Evolutionary conservation across 2,329 filamentous ascomycete species (phyloP).

Genomic region (Macroventuria anomochaeta): DNA sequence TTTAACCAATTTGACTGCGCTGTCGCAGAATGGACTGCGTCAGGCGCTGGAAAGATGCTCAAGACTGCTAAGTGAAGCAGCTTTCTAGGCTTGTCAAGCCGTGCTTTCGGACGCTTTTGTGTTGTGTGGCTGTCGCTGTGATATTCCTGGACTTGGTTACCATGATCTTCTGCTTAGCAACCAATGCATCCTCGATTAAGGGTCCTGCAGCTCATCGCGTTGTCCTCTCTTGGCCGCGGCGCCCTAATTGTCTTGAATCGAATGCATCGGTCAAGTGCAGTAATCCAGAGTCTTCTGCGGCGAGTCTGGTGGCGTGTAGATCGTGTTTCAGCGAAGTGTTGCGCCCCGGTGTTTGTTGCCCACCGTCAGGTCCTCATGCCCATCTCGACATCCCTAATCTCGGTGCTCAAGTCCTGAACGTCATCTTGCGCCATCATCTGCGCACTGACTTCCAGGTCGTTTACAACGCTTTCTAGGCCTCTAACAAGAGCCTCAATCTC

Average conservation of each 20-base stretch:
- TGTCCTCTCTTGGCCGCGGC: background rate
- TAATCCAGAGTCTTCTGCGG: background rate
- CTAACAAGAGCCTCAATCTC: constrained; percentile 64
- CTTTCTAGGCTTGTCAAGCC: background rate
- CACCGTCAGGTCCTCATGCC: constrained; percentile 42
- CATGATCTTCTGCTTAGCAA: background rate
- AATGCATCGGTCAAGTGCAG: background rate
- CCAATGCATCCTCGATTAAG: background rate
- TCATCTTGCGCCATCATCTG: constrained; percentile 50
- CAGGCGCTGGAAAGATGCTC: background rate
- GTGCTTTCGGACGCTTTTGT: background rate
- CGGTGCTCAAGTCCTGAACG: constrained; percentile 44
- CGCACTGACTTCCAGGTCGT: constrained; percentile 61
- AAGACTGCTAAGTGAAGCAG: background rate
- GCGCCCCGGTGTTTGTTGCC: background rate
- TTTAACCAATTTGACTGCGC: background rate
- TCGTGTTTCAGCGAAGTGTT: background rate
- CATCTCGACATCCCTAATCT: constrained; percentile 45
- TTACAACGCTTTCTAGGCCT: constrained; percentile 62
- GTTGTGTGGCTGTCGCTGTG: background rate
- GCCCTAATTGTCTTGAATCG: background rate
- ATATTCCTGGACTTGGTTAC: background rate
- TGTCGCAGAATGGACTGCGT: background rate
- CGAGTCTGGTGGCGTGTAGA: background rate
- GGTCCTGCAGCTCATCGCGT: background rate